These are phyloP conservation scores for Tetrahymena malaccensis DNA, from an alignment of 73 alveolate species.

Conservation along the genomic window DNA sequence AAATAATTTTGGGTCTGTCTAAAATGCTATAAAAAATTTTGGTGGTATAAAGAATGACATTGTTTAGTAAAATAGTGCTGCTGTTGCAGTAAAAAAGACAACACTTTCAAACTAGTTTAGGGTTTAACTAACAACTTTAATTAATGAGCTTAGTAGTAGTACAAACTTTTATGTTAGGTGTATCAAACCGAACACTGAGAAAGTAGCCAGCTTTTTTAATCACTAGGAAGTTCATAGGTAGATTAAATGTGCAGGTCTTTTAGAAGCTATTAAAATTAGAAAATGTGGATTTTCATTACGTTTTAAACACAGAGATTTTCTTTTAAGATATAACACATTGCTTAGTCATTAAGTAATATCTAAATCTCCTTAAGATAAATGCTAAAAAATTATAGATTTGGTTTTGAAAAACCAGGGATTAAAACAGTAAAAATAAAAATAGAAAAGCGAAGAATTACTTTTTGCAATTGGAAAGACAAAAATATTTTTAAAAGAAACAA, in stretches of 20 bases:
- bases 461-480: background rate
- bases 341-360: background rate
- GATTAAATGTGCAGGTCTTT: slow-evolving; percentile 89
- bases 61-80: background rate
- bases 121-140: slow-evolving; percentile 60
- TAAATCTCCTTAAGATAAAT: background rate
- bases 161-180: slow-evolving; percentile 84
- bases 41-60: background rate
- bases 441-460: background rate
- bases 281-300: slow-evolving; percentile 68
- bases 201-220: slow-evolving; percentile 67
- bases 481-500: background rate
- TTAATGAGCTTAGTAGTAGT: slow-evolving; percentile 60
- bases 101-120: slow-evolving; percentile 71
- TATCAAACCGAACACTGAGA: slow-evolving; percentile 78
- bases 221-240: slow-evolving; percentile 76
- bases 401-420: background rate
- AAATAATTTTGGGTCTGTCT: background rate
- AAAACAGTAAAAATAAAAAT: background rate
- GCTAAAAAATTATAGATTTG: background rate
- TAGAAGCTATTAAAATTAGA: slow-evolving; percentile 89
- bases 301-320: slow-evolving; percentile 62
- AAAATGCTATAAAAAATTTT: background rate
- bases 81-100: slow-evolving; percentile 22
- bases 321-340: background rate